phyloP scores from a whole-genome alignment of 2,329 filamentous ascomycete genomes.

The Colletotrichum tropicicola region DNA sequence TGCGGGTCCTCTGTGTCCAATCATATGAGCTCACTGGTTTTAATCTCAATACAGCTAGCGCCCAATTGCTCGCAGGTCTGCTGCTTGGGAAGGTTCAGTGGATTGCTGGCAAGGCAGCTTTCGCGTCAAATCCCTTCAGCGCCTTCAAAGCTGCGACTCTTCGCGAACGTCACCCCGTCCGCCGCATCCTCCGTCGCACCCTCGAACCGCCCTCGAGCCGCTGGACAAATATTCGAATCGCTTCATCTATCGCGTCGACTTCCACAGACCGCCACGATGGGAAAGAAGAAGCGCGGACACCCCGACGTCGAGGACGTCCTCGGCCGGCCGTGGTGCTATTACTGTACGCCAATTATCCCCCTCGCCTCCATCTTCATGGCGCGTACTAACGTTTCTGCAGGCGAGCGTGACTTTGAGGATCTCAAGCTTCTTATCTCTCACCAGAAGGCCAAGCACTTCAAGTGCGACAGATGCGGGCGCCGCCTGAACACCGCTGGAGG shows the following conservation, averaged over 20 bases:
- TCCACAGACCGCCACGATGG: slow-evolving; percentile 61
- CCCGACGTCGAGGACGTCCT: slow-evolving; percentile 91
- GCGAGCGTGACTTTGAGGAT: slow-evolving; percentile 97
- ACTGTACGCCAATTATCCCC: slow-evolving; percentile 67
- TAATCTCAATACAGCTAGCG: neutral
- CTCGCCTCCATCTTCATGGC: neutral
- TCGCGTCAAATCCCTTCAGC: slow-evolving; percentile 29
- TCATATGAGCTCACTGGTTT: neutral
- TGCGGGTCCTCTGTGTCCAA: neutral
- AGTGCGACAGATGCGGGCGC: slow-evolving; percentile 90
- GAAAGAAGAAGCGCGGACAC: slow-evolving; percentile 89
- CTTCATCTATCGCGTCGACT: neutral
- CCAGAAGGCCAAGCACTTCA: slow-evolving; percentile 99
- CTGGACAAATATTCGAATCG: neutral
- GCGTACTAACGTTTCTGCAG: slow-evolving; percentile 46
- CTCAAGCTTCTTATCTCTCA: slow-evolving; percentile 95
- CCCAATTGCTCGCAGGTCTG: slow-evolving; percentile 3
- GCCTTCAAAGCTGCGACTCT: neutral
- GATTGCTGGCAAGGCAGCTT: slow-evolving; percentile 12
- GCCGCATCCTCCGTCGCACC: slow-evolving; percentile 1
- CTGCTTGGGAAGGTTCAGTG: slow-evolving; percentile 8
- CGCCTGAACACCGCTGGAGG: slow-evolving; percentile 94
- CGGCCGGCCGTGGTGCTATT: slow-evolving; percentile 94
- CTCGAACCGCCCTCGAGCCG: too few relatives aligned
- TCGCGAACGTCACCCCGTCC: slow-evolving; percentile 7